Percentiles rank a stretch among this genome's conserved stretches.
These are phyloP conservation scores for Blastobotrys buckinghamii DNA, from an alignment of 1,139 yeast genomes.

Conservation along the genomic window DNA sequence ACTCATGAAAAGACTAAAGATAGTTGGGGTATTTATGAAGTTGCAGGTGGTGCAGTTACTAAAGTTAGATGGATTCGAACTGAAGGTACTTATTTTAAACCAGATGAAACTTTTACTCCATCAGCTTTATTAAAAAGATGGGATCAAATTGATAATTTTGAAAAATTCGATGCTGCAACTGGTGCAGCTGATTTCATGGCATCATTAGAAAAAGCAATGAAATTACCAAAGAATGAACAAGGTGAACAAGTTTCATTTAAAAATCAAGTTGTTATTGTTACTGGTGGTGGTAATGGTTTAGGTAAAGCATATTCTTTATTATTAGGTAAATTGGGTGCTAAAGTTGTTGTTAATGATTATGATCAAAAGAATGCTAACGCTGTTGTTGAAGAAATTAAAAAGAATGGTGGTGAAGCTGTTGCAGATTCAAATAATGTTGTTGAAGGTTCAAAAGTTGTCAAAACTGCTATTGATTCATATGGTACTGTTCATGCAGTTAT, in stretches of 20 bases:
- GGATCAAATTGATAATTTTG: constrained; percentile 58
- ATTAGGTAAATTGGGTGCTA: constrained; percentile 89
- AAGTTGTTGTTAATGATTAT: constrained; percentile 90
- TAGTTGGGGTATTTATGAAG: constrained; percentile 77
- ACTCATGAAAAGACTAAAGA: constrained; percentile 56
- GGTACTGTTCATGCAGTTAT: constrained; percentile 83
- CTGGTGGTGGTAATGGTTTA: constrained; percentile 95
- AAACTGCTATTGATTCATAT: constrained; percentile 69
- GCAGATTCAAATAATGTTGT: constrained; percentile 82
- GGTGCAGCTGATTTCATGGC: constrained; percentile 36
- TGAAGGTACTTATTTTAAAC: constrained; percentile 77
- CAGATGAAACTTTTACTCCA: constrained; percentile 73
- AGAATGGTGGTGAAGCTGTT: constrained; percentile 76
- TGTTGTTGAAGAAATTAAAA: constrained; percentile 72
- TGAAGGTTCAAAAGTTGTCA: constrained; percentile 69
- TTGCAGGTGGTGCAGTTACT: constrained; percentile 90
- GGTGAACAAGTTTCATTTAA: constrained; percentile 57
- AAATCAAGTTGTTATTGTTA: constrained; percentile 81
- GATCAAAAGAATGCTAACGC: constrained; percentile 47
- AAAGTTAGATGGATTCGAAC: constrained; percentile 96
- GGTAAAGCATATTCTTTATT: constrained; percentile 86
- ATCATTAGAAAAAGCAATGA: constrained; percentile 30
- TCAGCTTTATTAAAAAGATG: constrained; percentile 74
- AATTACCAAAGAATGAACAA: constrained; percentile 44
- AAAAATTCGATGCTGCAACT: constrained; percentile 52